Evolutionary conservation across 1,284 basidiomycete genomes (phyloP).

Genomic region (Tetrapyrgos nigripes): DNA sequence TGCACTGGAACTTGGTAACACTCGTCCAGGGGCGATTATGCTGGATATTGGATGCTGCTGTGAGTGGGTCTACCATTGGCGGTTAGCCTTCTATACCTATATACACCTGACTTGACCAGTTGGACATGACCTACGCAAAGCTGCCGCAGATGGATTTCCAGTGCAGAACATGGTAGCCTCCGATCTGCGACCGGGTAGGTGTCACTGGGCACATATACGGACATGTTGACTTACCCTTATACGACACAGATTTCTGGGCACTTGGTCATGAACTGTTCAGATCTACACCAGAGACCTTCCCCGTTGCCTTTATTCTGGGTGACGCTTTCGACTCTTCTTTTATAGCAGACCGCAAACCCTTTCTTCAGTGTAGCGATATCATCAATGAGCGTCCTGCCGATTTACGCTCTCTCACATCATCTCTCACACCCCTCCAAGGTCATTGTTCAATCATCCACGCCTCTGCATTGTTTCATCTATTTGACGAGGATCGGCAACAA

Average conservation of each 20-base stretch:
- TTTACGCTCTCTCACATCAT: conserved; percentile 32
- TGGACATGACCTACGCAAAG: conserved; percentile 51
- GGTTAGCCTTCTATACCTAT: background rate
- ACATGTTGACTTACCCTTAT: background rate
- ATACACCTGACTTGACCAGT: conserved; percentile 37
- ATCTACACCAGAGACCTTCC: conserved; percentile 44
- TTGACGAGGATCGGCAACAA: conserved; percentile 48
- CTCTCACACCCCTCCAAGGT: conserved; percentile 52
- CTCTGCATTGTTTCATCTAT: conserved; percentile 59
- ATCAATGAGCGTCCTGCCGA: conserved; percentile 33
- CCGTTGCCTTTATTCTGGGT: conserved; percentile 51
- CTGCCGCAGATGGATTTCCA: conserved; percentile 43
- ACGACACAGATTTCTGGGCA: conserved; percentile 41
- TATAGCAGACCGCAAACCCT: conserved; percentile 33
- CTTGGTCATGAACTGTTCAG: conserved; percentile 45
- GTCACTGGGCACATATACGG: background rate
- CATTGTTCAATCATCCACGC: conserved; percentile 54
- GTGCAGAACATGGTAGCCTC: conserved; percentile 28
- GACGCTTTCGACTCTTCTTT: conserved; percentile 48
- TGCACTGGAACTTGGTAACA: conserved; percentile 44
- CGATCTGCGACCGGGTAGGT: conserved; percentile 32
- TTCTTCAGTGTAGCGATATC: conserved; percentile 22
- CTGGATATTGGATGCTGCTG: conserved; percentile 57
- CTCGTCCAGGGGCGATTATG: conserved; percentile 50
- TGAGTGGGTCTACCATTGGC: conserved; percentile 31